Conservation (phyloP, 2,329 filamentous ascomycete genomes). For the Hymenoscyphus albidus region DNA sequence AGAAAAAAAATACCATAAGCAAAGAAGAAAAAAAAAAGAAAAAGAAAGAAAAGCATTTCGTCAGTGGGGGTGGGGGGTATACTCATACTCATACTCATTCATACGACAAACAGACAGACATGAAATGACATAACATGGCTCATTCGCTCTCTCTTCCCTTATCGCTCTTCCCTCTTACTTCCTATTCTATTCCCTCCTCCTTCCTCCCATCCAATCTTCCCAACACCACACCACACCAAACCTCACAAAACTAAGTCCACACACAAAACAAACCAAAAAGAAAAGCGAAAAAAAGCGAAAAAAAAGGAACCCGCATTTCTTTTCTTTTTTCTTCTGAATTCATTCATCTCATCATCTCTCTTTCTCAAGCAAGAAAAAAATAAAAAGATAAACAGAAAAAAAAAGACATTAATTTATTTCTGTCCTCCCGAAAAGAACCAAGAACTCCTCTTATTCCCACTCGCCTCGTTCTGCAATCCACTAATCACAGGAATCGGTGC, state of each 20-base stretch:
- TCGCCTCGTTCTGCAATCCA: conserved; percentile 53
- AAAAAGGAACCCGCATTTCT: not conserved
- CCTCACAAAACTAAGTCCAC: no score
- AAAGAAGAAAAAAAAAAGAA: not conserved
- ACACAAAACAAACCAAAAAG: no score
- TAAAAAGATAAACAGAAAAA: no score
- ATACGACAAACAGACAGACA: no score
- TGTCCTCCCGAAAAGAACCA: conserved; percentile 38
- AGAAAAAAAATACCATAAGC: no score
- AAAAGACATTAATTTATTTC: conserved; percentile 25
- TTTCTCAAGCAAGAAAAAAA: no score
- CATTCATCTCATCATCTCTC: not conserved
- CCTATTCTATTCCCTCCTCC: not conserved
- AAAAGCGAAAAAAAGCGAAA: no score
- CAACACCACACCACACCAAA: not conserved
- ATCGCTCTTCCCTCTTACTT: no score
- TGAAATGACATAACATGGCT: not conserved
- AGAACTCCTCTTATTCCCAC: conserved; percentile 31
- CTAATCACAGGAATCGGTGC: conserved; percentile 52
- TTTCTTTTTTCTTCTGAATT: not conserved
- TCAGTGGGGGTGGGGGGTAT: not conserved
- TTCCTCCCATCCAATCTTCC: not conserved
- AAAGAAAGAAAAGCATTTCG: not conserved
- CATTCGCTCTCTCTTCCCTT: not conserved
- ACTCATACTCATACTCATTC: not conserved